phyloP scores from a whole-genome alignment of 352 stramenopile species.

The Thraustochytrium striatum region DNA sequence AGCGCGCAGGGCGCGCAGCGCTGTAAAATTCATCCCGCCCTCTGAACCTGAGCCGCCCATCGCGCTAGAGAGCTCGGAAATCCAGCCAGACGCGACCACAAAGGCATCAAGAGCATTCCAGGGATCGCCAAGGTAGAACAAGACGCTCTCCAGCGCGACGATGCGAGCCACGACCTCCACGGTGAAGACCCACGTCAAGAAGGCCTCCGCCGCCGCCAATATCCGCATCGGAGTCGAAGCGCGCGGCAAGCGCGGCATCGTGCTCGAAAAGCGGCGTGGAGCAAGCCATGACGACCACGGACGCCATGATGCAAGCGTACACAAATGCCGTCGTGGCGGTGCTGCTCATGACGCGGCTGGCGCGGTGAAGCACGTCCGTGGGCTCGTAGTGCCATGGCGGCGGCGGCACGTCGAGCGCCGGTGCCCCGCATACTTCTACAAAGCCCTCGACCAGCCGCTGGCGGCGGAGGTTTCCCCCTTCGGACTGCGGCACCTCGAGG shows the following conservation, averaged over 20 bases:
- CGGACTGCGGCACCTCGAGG: background rate
- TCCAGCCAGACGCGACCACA: background rate
- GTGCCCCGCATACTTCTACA: background rate
- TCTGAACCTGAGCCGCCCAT: background rate
- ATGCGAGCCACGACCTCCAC: slow-evolving; percentile 7
- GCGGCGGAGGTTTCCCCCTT: background rate
- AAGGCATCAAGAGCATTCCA: slow-evolving; percentile 20
- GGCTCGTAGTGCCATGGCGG: background rate
- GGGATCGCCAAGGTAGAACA: slow-evolving; percentile 10
- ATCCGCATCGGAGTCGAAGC: background rate
- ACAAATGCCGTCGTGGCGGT: background rate
- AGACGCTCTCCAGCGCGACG: background rate
- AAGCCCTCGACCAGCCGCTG: background rate
- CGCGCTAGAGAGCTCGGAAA: background rate
- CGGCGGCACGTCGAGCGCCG: background rate
- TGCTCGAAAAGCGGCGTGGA: slow-evolving; percentile 6
- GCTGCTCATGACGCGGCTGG: background rate
- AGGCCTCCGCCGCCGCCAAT: background rate
- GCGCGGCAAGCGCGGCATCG: background rate
- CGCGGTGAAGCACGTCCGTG: background rate
- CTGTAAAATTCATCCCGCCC: background rate
- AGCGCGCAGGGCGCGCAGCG: slow-evolving; percentile 23
- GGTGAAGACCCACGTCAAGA: slow-evolving; percentile 5
- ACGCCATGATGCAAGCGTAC: background rate
- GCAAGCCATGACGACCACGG: slow-evolving; percentile 20